These are phyloP conservation scores for Arbutus unedo DNA, from an alignment of 148 eudicot genomes.

Conservation along the genomic window DNA sequence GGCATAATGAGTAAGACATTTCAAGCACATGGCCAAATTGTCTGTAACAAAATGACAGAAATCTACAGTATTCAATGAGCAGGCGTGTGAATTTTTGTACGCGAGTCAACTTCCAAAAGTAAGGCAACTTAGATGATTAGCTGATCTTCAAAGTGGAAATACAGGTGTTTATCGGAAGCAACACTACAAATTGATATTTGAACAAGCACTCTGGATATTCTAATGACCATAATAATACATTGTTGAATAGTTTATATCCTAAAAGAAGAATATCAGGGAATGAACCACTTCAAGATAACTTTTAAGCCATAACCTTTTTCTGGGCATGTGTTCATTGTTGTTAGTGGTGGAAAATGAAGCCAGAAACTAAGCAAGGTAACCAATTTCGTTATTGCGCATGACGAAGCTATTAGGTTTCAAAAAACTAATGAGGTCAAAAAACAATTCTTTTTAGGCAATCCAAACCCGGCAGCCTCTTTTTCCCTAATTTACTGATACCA, in stretches of 20 bases:
- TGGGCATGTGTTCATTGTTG: not conserved
- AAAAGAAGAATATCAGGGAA: not conserved
- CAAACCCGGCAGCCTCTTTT: not conserved
- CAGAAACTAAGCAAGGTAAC: not conserved
- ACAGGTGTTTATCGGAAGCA: not conserved
- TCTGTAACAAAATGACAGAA: not conserved
- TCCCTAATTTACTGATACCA: not conserved
- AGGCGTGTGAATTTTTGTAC: not conserved
- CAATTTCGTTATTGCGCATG: not conserved
- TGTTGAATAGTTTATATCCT: not conserved
- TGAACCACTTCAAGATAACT: not conserved
- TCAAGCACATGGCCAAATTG: not conserved
- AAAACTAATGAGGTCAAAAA: not conserved
- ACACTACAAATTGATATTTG: not conserved
- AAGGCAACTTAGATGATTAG: not conserved
- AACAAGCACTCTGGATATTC: not conserved
- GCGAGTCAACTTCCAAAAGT: constrained; percentile 7
- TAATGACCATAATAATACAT: not conserved
- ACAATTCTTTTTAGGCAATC: not conserved
- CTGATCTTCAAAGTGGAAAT: not conserved
- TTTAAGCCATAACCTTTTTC: not conserved
- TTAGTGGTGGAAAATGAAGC: not conserved
- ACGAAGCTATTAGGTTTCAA: not conserved
- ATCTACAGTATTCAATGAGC: not conserved
- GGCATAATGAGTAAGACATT: not conserved